These are phyloP conservation scores for Westerdykella aurantiaca DNA, from an alignment of 2,329 filamentous ascomycete genomes.

Conservation along the genomic window DNA sequence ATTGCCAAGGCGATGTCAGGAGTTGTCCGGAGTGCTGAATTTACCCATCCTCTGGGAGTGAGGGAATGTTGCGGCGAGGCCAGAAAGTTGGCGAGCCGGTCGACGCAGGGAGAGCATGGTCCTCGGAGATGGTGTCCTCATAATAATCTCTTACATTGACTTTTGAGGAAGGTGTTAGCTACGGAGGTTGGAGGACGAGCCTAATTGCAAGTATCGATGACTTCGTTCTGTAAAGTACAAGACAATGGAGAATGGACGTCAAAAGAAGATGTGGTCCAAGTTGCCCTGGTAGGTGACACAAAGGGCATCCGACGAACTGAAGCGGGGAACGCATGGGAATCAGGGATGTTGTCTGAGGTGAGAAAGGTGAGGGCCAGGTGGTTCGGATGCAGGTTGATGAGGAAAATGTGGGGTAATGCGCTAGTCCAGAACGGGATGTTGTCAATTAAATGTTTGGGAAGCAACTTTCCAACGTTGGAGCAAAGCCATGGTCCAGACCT, in stretches of 20 bases:
- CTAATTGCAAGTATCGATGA: no score
- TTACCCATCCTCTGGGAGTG: constrained; percentile 12
- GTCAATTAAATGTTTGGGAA: neutral
- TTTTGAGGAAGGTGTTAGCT: no score
- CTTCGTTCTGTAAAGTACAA: no score
- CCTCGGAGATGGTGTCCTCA: no score
- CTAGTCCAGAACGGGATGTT: neutral
- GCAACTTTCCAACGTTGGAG: no score
- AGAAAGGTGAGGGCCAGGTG: neutral
- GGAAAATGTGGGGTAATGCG: neutral
- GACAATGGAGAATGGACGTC: neutral
- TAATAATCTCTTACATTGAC: no score
- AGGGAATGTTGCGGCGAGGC: no score
- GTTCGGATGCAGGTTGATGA: neutral
- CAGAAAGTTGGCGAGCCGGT: no score
- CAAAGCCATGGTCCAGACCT: no score
- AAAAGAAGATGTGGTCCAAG: constrained; percentile 17
- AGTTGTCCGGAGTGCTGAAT: constrained; percentile 3
- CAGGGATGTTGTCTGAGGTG: neutral
- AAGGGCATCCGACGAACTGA: constrained; percentile 3
- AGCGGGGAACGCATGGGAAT: constrained; percentile 5
- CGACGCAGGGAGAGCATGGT: no score
- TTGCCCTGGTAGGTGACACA: constrained; percentile 9
- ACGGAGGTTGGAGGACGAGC: no score
- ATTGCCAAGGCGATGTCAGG: constrained; percentile 11